Base-by-base conservation (phyloP, 768 basidiomycete species). In the Suillus tomentosus region DNA sequence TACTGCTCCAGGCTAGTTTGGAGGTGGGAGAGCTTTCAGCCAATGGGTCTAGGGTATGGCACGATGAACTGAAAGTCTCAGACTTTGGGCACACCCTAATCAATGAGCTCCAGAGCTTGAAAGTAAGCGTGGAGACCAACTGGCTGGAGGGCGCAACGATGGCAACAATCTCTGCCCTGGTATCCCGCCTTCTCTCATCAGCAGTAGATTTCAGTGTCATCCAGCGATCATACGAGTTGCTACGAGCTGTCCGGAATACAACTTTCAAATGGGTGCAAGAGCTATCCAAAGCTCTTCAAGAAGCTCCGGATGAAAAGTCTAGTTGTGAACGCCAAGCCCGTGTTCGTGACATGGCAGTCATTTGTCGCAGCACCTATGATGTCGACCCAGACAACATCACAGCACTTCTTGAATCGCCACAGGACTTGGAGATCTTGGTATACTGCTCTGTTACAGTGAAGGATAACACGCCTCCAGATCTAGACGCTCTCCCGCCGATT, bases 1-100 rank as follows among this genome's bases (percentile, higher is more conserved):
- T 84, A 15, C 42, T 84, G 11, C 70, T 66, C 13, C 82, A 84
- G 62, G 75, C 82, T 37, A 75, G 74, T 1, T 78, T 74, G 67
- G 81, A 84, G 64, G 68, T 79, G 2, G 80, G 81, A 51, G 66
- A 65, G 11, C 36, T 69, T 7, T 69, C 64, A 5, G 63, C 62
- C 3, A 65, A 43, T 11, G 68, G 67, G 22, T 47, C 53, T 22
- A 56, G 74, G 36, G 71, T 70, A 39, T 82, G 79, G 77, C 83
- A 84, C 66, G 24, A 61, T 4, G 77, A 80, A 27, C 73, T 82
- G 8, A 47, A 50, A 2, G 5, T 67, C 40, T 36, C 67, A 15
- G 50, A 69, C 15, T 84, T 83, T 45, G 71, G 77, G 15, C 7
- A 19, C 5, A 65, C 67, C 11, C 67, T 83, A 5, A 63, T 83